Evolutionary conservation across 768 basidiomycete species (phyloP).

Genomic region (Termitomyces sp.): DNA sequence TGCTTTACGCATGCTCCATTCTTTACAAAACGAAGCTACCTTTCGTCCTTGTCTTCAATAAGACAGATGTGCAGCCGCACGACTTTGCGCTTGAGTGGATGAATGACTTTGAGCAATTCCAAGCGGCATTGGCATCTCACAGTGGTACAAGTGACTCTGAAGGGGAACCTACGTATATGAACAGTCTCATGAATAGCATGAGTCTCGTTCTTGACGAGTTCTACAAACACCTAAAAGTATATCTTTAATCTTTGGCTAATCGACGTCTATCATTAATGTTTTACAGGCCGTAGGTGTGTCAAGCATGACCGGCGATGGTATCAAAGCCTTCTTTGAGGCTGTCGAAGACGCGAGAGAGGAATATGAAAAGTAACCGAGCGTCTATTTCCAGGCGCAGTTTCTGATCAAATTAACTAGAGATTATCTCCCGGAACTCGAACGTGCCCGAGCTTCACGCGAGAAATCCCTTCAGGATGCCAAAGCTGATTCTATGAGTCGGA

Average conservation of each 20-base stretch:
- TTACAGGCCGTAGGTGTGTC: slow-evolving; percentile 90
- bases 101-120: slow-evolving; percentile 95
- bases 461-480: slow-evolving; percentile 61
- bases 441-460: slow-evolving; percentile 60
- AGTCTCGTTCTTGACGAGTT: slow-evolving; percentile 97
- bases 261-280: background rate
- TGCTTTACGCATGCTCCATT: slow-evolving; percentile 99
- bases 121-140: slow-evolving; percentile 75
- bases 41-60: slow-evolving; percentile 98
- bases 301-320: slow-evolving; percentile 91
- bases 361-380: slow-evolving; percentile 70
- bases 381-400: background rate
- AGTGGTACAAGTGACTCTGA: slow-evolving; percentile 65
- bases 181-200: slow-evolving; percentile 99
- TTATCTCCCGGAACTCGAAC: slow-evolving; percentile 86
- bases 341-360: slow-evolving; percentile 85
- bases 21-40: slow-evolving; percentile 97
- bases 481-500: slow-evolving; percentile 67
- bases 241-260: slow-evolving; percentile 14
- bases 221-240: slow-evolving; percentile 90
- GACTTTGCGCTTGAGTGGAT: slow-evolving; percentile 97
- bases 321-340: slow-evolving; percentile 87
- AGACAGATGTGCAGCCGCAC: slow-evolving; percentile 89
- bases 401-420: slow-evolving; percentile 45
- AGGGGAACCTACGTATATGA: slow-evolving; percentile 96